Evolutionary conservation across 2,329 filamentous ascomycete genomes (phyloP).

Genomic region (Botrytis fragariae): DNA sequence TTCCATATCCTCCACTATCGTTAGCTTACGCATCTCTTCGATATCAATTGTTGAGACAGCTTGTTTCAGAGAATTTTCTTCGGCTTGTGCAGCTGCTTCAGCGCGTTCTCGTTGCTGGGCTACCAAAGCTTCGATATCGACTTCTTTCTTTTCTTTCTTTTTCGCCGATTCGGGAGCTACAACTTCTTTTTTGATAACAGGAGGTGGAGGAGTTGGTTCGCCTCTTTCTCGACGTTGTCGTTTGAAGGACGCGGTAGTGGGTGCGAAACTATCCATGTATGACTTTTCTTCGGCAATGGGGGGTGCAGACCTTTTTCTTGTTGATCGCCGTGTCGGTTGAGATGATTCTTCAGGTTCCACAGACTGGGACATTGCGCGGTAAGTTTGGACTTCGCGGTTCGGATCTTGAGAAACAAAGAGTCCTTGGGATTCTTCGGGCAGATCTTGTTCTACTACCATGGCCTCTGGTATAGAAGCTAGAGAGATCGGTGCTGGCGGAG

Average conservation of each 20-base stretch:
- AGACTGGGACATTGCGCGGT: conserved; percentile 25
- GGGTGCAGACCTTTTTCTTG: conserved; percentile 47
- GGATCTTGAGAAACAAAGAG: conserved; percentile 55
- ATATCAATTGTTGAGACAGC: conserved; percentile 66
- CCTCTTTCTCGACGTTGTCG: conserved; percentile 55
- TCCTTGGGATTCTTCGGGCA: conserved; percentile 37
- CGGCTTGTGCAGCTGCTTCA: conserved; percentile 58
- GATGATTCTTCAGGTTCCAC: conserved; percentile 16
- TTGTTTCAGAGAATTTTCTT: conserved; percentile 54
- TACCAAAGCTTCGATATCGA: conserved; percentile 63
- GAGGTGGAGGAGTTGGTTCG: conserved; percentile 27
- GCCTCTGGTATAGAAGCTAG: conserved; percentile 38
- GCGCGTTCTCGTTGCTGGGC: conserved; percentile 58
- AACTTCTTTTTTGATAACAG: conserved; percentile 24
- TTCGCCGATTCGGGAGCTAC: conserved; percentile 27
- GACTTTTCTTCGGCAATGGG: conserved; percentile 39
- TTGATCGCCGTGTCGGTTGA: conserved; percentile 6
- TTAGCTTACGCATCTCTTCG: conserved; percentile 68
- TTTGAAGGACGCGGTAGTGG: conserved; percentile 70
- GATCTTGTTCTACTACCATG: conserved; percentile 55
- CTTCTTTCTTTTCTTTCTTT: conserved; percentile 50
- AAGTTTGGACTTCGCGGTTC: conserved; percentile 33
- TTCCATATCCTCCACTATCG: conserved; percentile 74
- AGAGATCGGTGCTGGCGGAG: conserved; percentile 1
- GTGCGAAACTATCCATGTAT: conserved; percentile 70